Conservation (phyloP, 164 flowering plant species). For the Paratinospora sagittata region DNA sequence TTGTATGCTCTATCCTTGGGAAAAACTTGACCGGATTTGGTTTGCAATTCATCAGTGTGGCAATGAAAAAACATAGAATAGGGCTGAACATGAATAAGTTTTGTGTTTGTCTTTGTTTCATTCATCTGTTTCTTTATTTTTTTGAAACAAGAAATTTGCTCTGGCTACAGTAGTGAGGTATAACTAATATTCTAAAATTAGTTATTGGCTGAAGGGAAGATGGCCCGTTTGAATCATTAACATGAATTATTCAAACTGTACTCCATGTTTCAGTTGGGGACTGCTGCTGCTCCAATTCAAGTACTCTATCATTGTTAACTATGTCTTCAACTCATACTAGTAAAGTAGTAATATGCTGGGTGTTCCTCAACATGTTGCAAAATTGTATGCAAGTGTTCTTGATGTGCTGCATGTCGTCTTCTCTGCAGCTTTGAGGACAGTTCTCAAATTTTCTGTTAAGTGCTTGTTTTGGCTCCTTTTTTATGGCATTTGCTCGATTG, state of each 20-base stretch:
- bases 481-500: too few relatives aligned
- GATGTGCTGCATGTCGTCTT: constrained; percentile 14
- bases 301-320: constrained; percentile 10
- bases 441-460: constrained; percentile 18
- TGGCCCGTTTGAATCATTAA: too few relatives aligned
- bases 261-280: too few relatives aligned
- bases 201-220: too few relatives aligned
- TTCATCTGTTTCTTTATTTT: too few relatives aligned
- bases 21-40: background rate
- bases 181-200: too few relatives aligned
- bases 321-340: constrained; percentile 12
- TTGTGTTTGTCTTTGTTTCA: too few relatives aligned
- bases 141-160: too few relatives aligned
- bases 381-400: constrained; percentile 12
- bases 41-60: background rate
- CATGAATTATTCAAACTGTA: too few relatives aligned
- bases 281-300: constrained; percentile 14
- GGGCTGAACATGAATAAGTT: background rate
- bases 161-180: too few relatives aligned
- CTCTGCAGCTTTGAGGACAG: constrained; percentile 18
- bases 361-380: constrained; percentile 24
- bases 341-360: constrained; percentile 4
- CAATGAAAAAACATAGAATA: background rate
- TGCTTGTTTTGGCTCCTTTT: too few relatives aligned
- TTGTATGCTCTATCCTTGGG: background rate